Conservation (phyloP, 192 early-diverging fungal species). For the Phycomyces nitens region DNA sequence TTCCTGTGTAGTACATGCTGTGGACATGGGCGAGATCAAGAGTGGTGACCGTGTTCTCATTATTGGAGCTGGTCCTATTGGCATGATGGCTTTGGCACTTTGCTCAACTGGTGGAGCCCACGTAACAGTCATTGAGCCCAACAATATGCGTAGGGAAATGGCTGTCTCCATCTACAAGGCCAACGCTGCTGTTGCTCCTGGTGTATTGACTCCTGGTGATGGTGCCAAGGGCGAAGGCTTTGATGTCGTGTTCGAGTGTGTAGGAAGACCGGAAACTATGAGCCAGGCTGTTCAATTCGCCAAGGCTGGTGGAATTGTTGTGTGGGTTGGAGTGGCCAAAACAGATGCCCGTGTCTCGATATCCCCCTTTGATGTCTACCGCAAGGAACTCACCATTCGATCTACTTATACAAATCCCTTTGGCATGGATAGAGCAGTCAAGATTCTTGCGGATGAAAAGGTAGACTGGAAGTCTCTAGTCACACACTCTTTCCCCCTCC, state of each 20-base stretch:
- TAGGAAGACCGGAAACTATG: constrained; percentile 44
- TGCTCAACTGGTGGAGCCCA: constrained; percentile 34
- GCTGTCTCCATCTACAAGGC: constrained; percentile 36
- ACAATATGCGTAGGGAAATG: constrained; percentile 32
- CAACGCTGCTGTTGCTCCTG: constrained; percentile 19
- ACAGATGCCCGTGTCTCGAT: constrained; percentile 38
- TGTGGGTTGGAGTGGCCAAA: constrained; percentile 52
- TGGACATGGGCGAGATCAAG: constrained; percentile 42
- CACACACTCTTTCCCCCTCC: constrained; percentile 40
- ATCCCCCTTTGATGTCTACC: constrained; percentile 48
- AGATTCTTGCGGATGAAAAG: constrained; percentile 38
- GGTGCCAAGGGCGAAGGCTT: constrained; percentile 35
- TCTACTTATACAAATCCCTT: constrained; percentile 51
- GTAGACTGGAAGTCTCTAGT: constrained; percentile 42
- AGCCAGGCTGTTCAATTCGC: constrained; percentile 36
- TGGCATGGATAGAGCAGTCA: constrained; percentile 49
- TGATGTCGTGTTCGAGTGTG: constrained; percentile 52
- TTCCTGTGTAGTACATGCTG: constrained; percentile 50
- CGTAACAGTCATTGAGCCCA: constrained; percentile 44
- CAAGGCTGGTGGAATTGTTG: constrained; percentile 42
- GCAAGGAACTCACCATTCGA: constrained; percentile 48
- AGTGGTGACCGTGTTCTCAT: constrained; percentile 42
- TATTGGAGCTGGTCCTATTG: constrained; percentile 51
- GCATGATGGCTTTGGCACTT: constrained; percentile 48
- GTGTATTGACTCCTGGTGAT: constrained; percentile 14